Evolutionary conservation across 345 rosid species (phyloP), one percentile per base, ranked within the genome.

Genomic region (Salix caprea): DNA sequence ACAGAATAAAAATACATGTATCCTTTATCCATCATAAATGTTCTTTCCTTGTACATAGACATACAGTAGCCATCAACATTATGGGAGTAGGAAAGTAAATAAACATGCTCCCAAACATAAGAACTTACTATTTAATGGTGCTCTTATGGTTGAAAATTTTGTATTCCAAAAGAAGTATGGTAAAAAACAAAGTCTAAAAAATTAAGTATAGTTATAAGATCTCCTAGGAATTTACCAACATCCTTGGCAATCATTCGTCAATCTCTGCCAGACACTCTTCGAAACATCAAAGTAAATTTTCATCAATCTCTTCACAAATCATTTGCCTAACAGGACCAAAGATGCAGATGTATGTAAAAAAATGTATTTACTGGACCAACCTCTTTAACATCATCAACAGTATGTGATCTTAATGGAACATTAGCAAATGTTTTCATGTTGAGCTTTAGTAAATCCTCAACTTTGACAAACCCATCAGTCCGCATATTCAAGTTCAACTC

Each of bases 401-500:
- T 87, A 78, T 93, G 98, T 6, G 90, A 88, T 40, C 84, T 87
- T 74, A 95, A 75, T 8, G 91, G 94, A 74, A 90, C 8, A 67
- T 91, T 82, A 52, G 96, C 97, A 14, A 80, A 78, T 8, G 98
- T 90, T 86, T 90, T 95, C 84, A 91, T 39, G 71, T 91, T 86
- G 65, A 95, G 86, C 81, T 82, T 82, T 50, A 93, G 86, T 19
- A 95, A 82, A 72, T 93, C 99, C 67, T 84, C 82, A 79, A 90
- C 96, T 83, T 84, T 91, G 77, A 91, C 93, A 82, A 73, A 93
- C 16, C 98, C 99, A 88, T 95, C 98, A 78, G 80, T 85, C 34
- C 89, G 75, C 89, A 93, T 89, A 83, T 88, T 84, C 87, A 95
- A 78, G 40, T 84, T 90, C 40, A 93, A 74, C 76, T 95, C 97